Percentiles rank a stretch among this genome's conserved stretches.
phyloP scores from a whole-genome alignment of 441 rosid genomes.

The Gossypium lobatum region DNA sequence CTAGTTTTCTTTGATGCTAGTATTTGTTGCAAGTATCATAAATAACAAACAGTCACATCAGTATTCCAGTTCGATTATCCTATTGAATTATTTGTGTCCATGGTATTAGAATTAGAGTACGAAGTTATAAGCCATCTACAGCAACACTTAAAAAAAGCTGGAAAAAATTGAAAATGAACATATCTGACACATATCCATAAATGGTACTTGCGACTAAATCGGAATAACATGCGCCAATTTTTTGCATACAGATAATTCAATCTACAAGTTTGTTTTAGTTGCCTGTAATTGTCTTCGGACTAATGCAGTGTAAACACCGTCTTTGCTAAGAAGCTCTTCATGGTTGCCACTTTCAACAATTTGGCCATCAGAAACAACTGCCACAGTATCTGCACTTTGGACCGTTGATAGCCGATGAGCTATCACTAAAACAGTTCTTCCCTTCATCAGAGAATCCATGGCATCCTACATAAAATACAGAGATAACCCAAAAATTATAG shows the following conservation, averaged over 20 bases:
- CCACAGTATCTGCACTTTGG: conserved; percentile 72
- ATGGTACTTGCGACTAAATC: too few species aligned
- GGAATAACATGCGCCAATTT: background rate
- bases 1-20: too few species aligned
- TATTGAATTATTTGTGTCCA: too few species aligned
- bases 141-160: too few species aligned
- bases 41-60: too few species aligned
- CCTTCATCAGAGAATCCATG: conserved; percentile 50
- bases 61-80: too few species aligned
- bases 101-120: too few species aligned
- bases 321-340: conserved; percentile 57
- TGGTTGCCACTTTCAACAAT: conserved; percentile 78
- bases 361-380: conserved; percentile 77
- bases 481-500: background rate
- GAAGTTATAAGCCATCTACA: too few species aligned
- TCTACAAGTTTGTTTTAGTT: conserved; percentile 23
- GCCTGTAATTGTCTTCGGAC: conserved; percentile 79
- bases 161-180: too few species aligned
- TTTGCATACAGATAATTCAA: background rate
- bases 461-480: conserved; percentile 8
- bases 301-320: conserved; percentile 67
- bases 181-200: too few species aligned
- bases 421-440: conserved; percentile 87
- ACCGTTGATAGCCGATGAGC: conserved; percentile 87
- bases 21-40: too few species aligned